Evolutionary conservation across 306 rosid species (phyloP), one percentile per base, ranked within the genome.

Genomic region (Gillenia trifoliata): DNA sequence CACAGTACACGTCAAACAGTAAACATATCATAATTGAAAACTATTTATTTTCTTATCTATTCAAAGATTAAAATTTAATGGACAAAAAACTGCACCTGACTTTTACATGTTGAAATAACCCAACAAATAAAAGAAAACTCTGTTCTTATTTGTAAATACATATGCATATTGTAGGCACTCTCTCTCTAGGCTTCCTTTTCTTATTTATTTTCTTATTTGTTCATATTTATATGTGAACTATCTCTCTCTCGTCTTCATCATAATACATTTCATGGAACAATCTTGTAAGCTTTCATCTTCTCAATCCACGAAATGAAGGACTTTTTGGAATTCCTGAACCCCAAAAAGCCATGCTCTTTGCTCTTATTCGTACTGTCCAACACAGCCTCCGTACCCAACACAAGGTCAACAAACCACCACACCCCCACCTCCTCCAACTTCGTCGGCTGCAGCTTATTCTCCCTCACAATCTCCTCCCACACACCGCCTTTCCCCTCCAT

Each of bases 381-480:
- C 31, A 26, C 0, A 0, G 61, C 69, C 11, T 11, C 74, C 1
- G 0, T 59, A 8, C 83, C 43, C 3, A 90, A 63, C 0, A 41
- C n/a, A 4, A 55, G 0, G 72, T 90, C 96, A 4, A 6, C 80
- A 82, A 84, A 81, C 86, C 87, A 83, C 94, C 92, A 90, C 0
- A 29, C 76, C 28, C 71, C 90, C 57, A 90, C 78, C 49, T 90
- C 84, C n/a, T 83, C 84, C 52, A 90, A 64, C 69, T 86, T 86
- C 0, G 88, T 79, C 0, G 71, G 72, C 43, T 57, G 71, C 68
- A 90, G 66, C 52, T 80, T 68, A 75, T 86, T 88, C 86, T 81
- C 83, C 57, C 61, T 80, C 80, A 87, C 92, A 25, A 87, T 84
- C 83, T 87, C 90, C 0, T 87, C 88, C 95, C 92, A 89, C 0